A percentile compares a stretch with the other conserved stretches of the same genome.
Conservation (phyloP, 2,329 filamentous ascomycete genomes). For the Monosporascus sp. region DNA sequence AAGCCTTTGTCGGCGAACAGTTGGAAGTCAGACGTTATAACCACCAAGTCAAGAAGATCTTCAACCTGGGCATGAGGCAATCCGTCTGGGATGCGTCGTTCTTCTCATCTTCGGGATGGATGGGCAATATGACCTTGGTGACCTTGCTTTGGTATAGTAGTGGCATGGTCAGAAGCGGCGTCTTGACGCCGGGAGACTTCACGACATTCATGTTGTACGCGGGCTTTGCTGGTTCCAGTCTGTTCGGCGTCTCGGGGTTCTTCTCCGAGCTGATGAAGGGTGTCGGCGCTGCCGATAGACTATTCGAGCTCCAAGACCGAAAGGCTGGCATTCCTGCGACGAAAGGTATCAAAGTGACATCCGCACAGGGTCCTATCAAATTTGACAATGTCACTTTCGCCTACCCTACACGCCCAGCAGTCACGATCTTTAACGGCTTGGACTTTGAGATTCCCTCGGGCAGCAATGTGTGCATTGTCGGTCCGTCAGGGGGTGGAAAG, state of each 20-base stretch:
- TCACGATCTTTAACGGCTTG: conserved; percentile 83
- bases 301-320: conserved; percentile 94
- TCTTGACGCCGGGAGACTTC: conserved; percentile 85
- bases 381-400: conserved; percentile 84
- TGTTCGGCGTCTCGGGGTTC: conserved; percentile 92
- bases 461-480: conserved; percentile 93
- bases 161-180: conserved; percentile 78
- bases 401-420: conserved; percentile 89
- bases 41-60: conserved; percentile 85
- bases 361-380: conserved; percentile 81
- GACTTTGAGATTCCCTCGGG: conserved; percentile 89
- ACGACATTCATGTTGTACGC: conserved; percentile 99
- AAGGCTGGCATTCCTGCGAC: conserved; percentile 84
- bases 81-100: conserved; percentile 87
- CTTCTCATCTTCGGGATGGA: conserved; percentile 80
- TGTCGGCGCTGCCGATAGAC: conserved; percentile 88
- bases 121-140: conserved; percentile 94
- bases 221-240: conserved; percentile 75
- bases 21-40: conserved; percentile 91
- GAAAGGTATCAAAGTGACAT: conserved; percentile 69
- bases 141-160: conserved; percentile 87
- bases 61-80: conserved; percentile 79
- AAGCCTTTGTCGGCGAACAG: conserved; percentile 91
- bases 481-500: conserved; percentile 92
- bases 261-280: conserved; percentile 99